Base-by-base conservation (phyloP, 2,329 filamentous ascomycete species). In the Penicillium sp. region DNA sequence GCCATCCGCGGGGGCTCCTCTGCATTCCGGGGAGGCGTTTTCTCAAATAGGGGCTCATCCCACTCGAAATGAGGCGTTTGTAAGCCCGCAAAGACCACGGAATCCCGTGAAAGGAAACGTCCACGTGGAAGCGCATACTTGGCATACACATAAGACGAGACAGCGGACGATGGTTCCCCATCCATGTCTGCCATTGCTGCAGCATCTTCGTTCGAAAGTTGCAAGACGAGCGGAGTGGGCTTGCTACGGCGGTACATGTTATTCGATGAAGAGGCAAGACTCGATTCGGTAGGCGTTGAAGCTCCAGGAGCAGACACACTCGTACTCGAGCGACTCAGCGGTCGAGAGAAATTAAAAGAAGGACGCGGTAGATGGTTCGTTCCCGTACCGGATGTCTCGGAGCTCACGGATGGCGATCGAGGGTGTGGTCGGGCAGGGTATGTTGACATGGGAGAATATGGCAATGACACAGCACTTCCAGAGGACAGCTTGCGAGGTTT, bases 301-400 rank as follows among this genome's bases (percentile, higher is more conserved):
- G 67, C 61, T n/a, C 68, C 65, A 2, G 71, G 66, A 3, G 71
- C 68, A 2, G 73, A 75, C 7, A 75, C 60, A 50, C 62, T 74
- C 10, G 73, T 76, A 58, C 72, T 75, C 2, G 74, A 75, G 12
- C 83, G 68, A 72, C 93, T 97, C 58, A 96, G 76, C 0, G 94
- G 94, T 41, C 94, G 84, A 0, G 94, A 97, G 72, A 97, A 97
- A 74, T 99, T 97, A 75, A 95, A 93, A 0, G 89, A 85, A 0
- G 91, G 89, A 16, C 88, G 84, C 12, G 87, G 85, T 35, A 91
- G 74, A 30, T 78, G 75, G 33, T 73, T 75, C 12, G 28, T 12
- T 10, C 83, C 80, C 45, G 76, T 82, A 42, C 82, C 81, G 2
- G 91, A 96, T 48, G 84, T 84, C 59, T 96, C 90, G 1, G 93